phyloP scores from a whole-genome alignment of 495 filamentous ascomycete species.

The Trichodelitschia bisporula region DNA sequence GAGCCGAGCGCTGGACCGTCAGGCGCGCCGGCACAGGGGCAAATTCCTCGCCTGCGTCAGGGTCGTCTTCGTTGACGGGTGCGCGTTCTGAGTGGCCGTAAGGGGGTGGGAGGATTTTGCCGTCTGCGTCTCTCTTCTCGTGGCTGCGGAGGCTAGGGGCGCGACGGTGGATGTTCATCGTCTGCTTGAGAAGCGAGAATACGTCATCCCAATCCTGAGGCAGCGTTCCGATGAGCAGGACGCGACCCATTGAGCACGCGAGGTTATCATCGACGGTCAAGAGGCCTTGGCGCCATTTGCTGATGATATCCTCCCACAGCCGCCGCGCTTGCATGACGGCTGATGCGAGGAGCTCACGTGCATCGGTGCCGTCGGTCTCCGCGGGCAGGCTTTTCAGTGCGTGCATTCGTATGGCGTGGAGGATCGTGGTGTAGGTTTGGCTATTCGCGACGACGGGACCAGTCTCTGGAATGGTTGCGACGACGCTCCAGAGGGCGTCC shows the following conservation, averaged over 20 bases:
- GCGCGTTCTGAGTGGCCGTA: too few relatives aligned
- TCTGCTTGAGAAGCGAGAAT: constrained; percentile 47
- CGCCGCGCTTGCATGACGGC: constrained; percentile 32
- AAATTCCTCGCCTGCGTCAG: constrained; percentile 3
- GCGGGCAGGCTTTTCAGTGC: constrained; percentile 6
- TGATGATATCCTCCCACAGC: constrained; percentile 59
- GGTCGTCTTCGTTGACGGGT: neutral
- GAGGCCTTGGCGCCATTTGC: constrained; percentile 42
- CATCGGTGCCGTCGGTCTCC: constrained; percentile 5
- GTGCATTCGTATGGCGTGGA: constrained; percentile 37
- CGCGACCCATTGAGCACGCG: constrained; percentile 47
- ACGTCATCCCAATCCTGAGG: constrained; percentile 40
- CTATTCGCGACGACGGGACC: constrained; percentile 35
- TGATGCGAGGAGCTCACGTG: constrained; percentile 14
- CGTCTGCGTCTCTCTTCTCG: neutral
- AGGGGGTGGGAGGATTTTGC: too few relatives aligned
- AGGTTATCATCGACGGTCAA: constrained; percentile 48
- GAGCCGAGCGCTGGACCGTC: neutral
- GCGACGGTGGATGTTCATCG: constrained; percentile 38
- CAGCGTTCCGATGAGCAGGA: constrained; percentile 34
- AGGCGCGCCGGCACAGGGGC: neutral
- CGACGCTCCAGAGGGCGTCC: constrained; percentile 51
- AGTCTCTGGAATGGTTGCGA: constrained; percentile 33
- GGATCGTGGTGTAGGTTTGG: constrained; percentile 53
- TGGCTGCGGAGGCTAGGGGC: constrained; percentile 12